A percentile compares a stretch with the other conserved stretches of the same genome.
Conservation (phyloP, 768 basidiomycete genomes). For the Amylocystis lapponica region DNA sequence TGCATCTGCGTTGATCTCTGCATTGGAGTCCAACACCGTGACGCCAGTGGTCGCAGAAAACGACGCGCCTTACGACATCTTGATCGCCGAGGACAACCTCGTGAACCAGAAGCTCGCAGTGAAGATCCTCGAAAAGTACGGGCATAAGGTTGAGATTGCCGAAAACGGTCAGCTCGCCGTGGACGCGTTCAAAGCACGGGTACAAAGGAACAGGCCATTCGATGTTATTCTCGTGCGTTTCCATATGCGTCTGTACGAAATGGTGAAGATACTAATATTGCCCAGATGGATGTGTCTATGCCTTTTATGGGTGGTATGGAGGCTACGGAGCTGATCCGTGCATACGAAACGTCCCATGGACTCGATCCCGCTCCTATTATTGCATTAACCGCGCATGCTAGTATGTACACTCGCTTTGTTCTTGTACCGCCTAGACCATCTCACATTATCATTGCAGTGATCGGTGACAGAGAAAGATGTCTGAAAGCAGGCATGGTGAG, state of each 20-base stretch:
- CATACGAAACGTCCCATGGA: constrained; percentile 70
- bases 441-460: constrained; percentile 49
- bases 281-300: constrained; percentile 96
- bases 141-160: constrained; percentile 92
- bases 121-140: constrained; percentile 94
- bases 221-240: constrained; percentile 83
- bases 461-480: constrained; percentile 76
- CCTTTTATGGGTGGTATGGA: constrained; percentile 99
- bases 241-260: neutral
- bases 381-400: constrained; percentile 95
- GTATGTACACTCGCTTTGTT: constrained; percentile 41
- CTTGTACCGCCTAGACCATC: constrained; percentile 4
- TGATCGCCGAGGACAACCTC: constrained; percentile 94
- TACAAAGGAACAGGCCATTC: constrained; percentile 67
- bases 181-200: constrained; percentile 81
- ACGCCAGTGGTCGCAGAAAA: constrained; percentile 82
- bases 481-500: constrained; percentile 64
- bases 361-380: constrained; percentile 84
- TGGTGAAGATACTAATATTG: neutral
- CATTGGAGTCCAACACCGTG: constrained; percentile 91
- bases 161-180: constrained; percentile 95
- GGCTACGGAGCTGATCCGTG: constrained; percentile 87
- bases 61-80: constrained; percentile 84
- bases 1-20: constrained; percentile 86
- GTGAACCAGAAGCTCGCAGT: constrained; percentile 96